Base-by-base conservation (phyloP, 768 basidiomycete genomes). In the Amyloporia xantha region DNA sequence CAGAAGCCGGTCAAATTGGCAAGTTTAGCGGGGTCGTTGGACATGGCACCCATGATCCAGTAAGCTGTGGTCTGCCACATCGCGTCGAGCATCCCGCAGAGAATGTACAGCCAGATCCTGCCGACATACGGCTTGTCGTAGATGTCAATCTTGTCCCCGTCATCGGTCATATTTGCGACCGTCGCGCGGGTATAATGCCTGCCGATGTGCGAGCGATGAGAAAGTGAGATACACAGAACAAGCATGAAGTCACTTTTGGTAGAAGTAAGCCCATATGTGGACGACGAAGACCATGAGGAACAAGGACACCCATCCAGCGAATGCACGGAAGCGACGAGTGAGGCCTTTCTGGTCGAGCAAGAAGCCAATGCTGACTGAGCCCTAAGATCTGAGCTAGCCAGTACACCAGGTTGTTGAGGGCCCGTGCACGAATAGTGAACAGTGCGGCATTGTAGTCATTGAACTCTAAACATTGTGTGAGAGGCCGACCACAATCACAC, bases 51-150 rank as follows among this genome's bases (percentile, higher is more conserved):
- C 77, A 88, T 83, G 56, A 86, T 70, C 85, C 86, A 88, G 62
- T 89, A 88, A 4, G 82, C 79, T 0, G 80, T 79, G 1, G 85
- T 89, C 62, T 91, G 90, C 86, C 88, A 91, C 78, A 87, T 83
- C 1, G 88, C 73, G 54, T 91, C 90, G 51, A 89, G 72, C 10
- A 91, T 59, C 23, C 87, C 85, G 53, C 79, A 86, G 65, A 82
- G 77, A 54, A 86, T 77, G 65, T 82, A 89, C 4, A 91, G 65
- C 66, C 74, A 74, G 5, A 82, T 68, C 44, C 73, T 73, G 38
- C 71, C 76, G 9, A 73, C 64, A 59, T 86, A 91, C 1, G 65
- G 66, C 1, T 64, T 53, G 54, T 82, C 78, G 46, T 62, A 66
- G 43, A 86, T 77, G 62, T 88, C 85, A 57, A 87, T 77, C 55